A percentile compares a stretch with the other conserved stretches of the same genome.
Evolutionary conservation across 1,284 basidiomycete genomes (phyloP).

Genomic region (Moesziomyces globuligerus): DNA sequence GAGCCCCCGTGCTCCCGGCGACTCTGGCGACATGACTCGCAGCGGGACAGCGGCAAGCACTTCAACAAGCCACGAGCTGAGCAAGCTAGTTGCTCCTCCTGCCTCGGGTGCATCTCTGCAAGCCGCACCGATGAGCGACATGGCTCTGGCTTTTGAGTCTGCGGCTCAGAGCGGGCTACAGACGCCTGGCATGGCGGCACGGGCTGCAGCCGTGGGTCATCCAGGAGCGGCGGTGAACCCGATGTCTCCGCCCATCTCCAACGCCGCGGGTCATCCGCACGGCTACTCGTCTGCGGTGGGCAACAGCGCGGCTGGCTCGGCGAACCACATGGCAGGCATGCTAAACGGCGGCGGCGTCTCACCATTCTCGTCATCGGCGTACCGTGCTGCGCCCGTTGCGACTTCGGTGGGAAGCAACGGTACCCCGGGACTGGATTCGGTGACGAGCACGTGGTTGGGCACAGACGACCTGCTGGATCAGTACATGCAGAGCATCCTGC

Average conservation of each 20-base stretch:
- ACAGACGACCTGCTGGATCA: constrained; percentile 43
- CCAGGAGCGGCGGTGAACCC: background rate
- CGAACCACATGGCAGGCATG: constrained; percentile 6
- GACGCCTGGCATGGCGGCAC: constrained; percentile 20
- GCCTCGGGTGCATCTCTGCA: no score
- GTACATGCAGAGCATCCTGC: constrained; percentile 50
- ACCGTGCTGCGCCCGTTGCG: constrained; percentile 8
- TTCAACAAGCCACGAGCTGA: constrained; percentile 11
- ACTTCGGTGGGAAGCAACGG: constrained; percentile 3
- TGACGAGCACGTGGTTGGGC: constrained; percentile 41
- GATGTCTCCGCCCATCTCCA: constrained; percentile 10
- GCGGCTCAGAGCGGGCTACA: constrained; percentile 28
- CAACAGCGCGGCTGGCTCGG: background rate
- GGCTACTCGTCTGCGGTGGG: constrained; percentile 9
- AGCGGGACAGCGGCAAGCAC: background rate
- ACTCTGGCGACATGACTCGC: constrained; percentile 13
- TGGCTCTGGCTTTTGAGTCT: constrained; percentile 44
- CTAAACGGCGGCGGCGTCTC: constrained; percentile 12
- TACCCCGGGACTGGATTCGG: constrained; percentile 17
- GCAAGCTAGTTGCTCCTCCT: constrained; percentile 1
- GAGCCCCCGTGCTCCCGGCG: constrained; percentile 17
- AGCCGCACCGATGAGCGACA: constrained; percentile 30
- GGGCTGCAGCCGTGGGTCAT: constrained; percentile 15
- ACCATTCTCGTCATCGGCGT: constrained; percentile 23
- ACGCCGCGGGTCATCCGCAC: constrained; percentile 5